Base-by-base conservation (phyloP, 2,329 filamentous ascomycete species). In the Tolypocladium tropicale region DNA sequence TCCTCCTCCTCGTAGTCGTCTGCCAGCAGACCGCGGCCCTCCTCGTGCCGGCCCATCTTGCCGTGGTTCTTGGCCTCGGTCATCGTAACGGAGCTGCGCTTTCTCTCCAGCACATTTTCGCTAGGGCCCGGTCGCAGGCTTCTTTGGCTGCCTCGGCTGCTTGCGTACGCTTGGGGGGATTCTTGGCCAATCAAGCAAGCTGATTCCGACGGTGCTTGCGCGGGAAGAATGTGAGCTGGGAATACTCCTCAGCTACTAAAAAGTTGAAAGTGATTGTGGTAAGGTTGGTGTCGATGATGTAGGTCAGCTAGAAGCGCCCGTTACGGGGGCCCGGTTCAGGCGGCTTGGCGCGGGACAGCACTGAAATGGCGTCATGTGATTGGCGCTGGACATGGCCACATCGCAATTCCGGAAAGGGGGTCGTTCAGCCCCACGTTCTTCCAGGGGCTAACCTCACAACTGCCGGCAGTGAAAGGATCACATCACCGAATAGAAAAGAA, bases 21-120 rank as follows among this genome's bases (percentile, higher is more conserved):
- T 56, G 57, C 61, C 53, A 71, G 57, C 56, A 72, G 68, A 54
- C 67, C 66, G 49, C 62, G 63, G 61, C 64, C 68, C 58, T 72
- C 70, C 53, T 67, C 67, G 59, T 65, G 62, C 52, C 62, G 60
- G 53, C 62, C 66, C 53, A 64, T 62, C 57, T 64, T 58, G 64
- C 63, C 64, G 63, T 66, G 58, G 59, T 61, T 64, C 61, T 62
- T 65, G 65, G 63, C 63, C 57, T 64, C 65, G 57, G 64, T 66
- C 69, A 72, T 72, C 63, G 61, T 70, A 53, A 56, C 49, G 56
- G 58, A 60, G 61, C 37, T 30, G 50, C 32, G 37, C 50, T 43
- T 34, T 49, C 50, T 59, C 56, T 50, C 52, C 55, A 53, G 48
- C 39, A 58, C 59, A 62, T 62, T 49, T 56, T 61, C 39, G 57